phyloP scores from a whole-genome alignment of 768 basidiomycete species.

The Rhodotorula babjevae region DNA sequence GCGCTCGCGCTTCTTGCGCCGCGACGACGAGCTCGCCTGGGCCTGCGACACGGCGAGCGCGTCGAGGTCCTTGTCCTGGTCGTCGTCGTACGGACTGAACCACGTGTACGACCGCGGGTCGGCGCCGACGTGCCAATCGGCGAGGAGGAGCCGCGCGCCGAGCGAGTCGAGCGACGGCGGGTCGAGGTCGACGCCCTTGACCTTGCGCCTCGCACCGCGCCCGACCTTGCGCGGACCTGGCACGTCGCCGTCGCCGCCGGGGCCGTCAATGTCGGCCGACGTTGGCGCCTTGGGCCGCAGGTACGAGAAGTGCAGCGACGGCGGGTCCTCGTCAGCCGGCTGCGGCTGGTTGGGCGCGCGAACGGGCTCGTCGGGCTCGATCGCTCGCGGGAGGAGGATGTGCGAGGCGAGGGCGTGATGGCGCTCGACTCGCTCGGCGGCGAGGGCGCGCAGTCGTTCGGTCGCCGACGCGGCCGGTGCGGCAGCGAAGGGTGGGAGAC shows the following conservation, averaged over 20 bases:
- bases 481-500: background rate
- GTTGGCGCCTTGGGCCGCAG: conserved; percentile 5
- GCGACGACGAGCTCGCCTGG: background rate
- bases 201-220: background rate
- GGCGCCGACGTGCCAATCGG: conserved; percentile 36
- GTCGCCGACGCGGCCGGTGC: background rate
- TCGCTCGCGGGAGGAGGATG: conserved; percentile 10
- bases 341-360: conserved; percentile 27
- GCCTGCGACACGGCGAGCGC: background rate
- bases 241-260: background rate
- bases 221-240: background rate
- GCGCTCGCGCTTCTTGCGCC: background rate
- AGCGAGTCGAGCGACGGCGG: background rate
- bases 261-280: background rate
- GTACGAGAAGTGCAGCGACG: conserved; percentile 23
- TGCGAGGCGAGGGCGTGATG: conserved; percentile 1
- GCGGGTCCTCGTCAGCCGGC: conserved; percentile 19
- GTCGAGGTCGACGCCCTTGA: background rate
- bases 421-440: background rate
- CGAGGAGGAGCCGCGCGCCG: conserved; percentile 25
- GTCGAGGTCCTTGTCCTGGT: conserved; percentile 19
- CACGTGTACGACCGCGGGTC: conserved; percentile 31
- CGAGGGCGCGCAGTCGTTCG: background rate
- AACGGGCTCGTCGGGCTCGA: conserved; percentile 31
- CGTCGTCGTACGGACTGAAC: conserved; percentile 35